Evolutionary conservation across 306 rosid genomes (phyloP).

Genomic region (Inga oerstediana): DNA sequence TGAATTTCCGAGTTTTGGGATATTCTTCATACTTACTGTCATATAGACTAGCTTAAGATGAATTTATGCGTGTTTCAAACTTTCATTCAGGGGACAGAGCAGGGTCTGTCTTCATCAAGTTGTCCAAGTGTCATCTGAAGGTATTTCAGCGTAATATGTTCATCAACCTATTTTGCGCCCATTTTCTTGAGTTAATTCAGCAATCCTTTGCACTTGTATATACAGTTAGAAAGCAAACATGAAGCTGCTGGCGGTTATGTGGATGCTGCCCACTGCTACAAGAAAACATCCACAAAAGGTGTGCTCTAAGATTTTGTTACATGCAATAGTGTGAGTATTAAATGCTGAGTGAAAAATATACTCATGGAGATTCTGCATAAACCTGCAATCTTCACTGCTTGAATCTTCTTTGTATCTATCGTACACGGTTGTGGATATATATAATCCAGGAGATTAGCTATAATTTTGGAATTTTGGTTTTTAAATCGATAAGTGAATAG

Average conservation of each 20-base stretch:
- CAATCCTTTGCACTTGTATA: slow-evolving; percentile 8
- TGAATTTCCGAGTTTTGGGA: background rate
- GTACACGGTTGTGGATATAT: background rate
- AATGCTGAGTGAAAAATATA: background rate
- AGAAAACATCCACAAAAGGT: slow-evolving; percentile 54
- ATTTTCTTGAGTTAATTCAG: slow-evolving; percentile 7
- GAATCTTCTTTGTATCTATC: background rate
- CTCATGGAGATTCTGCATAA: background rate
- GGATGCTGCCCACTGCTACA: slow-evolving; percentile 54
- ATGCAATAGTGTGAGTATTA: background rate
- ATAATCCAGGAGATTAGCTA: background rate
- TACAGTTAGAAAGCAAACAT: slow-evolving; percentile 51
- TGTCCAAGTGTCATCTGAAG: slow-evolving; percentile 54
- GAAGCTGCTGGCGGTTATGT: slow-evolving; percentile 62
- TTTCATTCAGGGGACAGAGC: slow-evolving; percentile 55
- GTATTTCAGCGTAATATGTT: slow-evolving; percentile 28
- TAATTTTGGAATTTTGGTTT: background rate
- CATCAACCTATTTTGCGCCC: background rate
- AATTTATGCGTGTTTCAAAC: slow-evolving; percentile 4
- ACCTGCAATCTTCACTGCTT: background rate
- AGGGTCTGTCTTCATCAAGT: slow-evolving; percentile 47
- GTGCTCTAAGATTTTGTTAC: background rate
- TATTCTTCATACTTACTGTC: background rate
- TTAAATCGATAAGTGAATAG: background rate
- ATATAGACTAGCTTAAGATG: background rate